These are phyloP conservation scores for Psidium friedrichsthalianum DNA, from an alignment of 345 rosid genomes.

Conservation along the genomic window DNA sequence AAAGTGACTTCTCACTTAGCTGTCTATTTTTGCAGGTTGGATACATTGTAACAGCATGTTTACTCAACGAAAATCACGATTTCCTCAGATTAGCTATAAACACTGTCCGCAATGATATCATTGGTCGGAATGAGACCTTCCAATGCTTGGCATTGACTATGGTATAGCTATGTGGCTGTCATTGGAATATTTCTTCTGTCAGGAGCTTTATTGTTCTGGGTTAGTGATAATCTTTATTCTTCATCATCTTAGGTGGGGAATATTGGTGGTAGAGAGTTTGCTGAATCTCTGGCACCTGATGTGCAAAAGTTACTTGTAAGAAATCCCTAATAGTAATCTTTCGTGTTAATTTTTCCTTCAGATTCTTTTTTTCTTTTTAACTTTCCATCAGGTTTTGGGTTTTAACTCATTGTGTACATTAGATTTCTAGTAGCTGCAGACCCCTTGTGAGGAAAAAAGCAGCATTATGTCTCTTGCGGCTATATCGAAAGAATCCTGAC, in stretches of 20 bases:
- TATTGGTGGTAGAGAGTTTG: constrained; percentile 98
- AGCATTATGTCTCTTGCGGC: constrained; percentile 89
- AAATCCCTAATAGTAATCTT: background rate
- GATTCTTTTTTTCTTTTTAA: background rate
- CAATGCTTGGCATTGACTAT: constrained; percentile 97
- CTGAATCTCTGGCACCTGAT: constrained; percentile 97
- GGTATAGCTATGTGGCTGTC: constrained; percentile 36
- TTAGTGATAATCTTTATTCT: background rate
- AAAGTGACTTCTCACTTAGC: constrained; percentile 3
- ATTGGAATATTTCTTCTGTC: background rate
- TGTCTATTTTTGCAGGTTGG: constrained; percentile 71
- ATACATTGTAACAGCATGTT: constrained; percentile 80
- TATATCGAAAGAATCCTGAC: constrained; percentile 95
- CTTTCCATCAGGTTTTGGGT: background rate
- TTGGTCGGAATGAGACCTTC: constrained; percentile 98
- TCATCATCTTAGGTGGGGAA: constrained; percentile 71
- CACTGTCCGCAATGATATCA: constrained; percentile 88
- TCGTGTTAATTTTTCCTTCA: background rate
- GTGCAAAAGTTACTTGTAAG: constrained; percentile 98
- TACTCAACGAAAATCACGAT: constrained; percentile 97
- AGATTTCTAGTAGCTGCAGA: constrained; percentile 98
- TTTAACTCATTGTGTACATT: constrained; percentile 15
- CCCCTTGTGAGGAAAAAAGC: constrained; percentile 98
- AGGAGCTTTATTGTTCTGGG: background rate
- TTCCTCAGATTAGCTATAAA: constrained; percentile 94